Evolutionary conservation across 2,329 filamentous ascomycete genomes (phyloP).

Genomic region (Aspergillus viridinutans): DNA sequence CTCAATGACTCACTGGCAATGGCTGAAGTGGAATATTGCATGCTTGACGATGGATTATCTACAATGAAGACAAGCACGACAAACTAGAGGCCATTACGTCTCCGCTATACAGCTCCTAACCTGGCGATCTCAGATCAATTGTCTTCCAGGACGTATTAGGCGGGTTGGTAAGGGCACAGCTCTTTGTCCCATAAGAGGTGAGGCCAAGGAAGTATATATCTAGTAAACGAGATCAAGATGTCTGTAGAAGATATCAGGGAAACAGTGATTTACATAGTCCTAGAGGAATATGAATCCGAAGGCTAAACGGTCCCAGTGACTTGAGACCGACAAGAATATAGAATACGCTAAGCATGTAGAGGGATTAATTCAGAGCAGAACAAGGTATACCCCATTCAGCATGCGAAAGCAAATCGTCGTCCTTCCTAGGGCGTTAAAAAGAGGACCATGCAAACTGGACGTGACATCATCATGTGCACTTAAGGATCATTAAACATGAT

Average conservation of each 20-base stretch:
- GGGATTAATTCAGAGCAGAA: neutral
- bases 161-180: neutral
- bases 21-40: neutral
- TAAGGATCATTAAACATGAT: slow-evolving; percentile 18
- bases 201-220: too few relatives aligned
- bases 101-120: neutral
- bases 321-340: neutral
- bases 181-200: neutral
- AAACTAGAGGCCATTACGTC: neutral
- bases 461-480: slow-evolving; percentile 11
- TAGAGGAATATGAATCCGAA: neutral
- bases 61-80: too few relatives aligned
- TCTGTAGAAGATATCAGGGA: neutral
- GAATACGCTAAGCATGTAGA: neutral
- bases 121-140: neutral
- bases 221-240: neutral
- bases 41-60: neutral
- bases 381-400: neutral
- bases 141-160: neutral
- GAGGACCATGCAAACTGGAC: slow-evolving; percentile 4
- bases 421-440: slow-evolving; percentile 1
- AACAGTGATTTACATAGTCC: neutral
- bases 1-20: neutral
- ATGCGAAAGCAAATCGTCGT: neutral
- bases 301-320: neutral